Conservation (phyloP, 2,329 filamentous ascomycete genomes). For the Rhinocladiella similis region DNA sequence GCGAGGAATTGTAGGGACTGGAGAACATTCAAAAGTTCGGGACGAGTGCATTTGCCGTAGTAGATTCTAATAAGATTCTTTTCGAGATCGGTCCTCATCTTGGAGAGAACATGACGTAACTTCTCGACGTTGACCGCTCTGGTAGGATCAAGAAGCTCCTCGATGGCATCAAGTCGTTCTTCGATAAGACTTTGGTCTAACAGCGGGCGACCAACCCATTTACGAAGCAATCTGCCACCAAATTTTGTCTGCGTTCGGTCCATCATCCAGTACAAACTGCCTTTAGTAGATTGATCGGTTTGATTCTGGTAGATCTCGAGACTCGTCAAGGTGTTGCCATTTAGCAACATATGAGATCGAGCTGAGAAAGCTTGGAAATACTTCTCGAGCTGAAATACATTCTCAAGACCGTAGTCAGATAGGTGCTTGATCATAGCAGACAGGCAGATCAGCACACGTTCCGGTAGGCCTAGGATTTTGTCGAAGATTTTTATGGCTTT, state of each 20-base stretch:
- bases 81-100: constrained; percentile 79
- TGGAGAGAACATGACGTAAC: constrained; percentile 69
- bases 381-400: constrained; percentile 93
- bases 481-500: constrained; percentile 70
- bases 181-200: constrained; percentile 74
- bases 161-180: constrained; percentile 77
- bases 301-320: constrained; percentile 95
- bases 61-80: constrained; percentile 93
- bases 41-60: constrained; percentile 90
- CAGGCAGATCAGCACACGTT: constrained; percentile 84
- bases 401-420: constrained; percentile 86
- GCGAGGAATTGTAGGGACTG: constrained; percentile 83
- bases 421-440: constrained; percentile 96
- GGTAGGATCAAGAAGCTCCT: constrained; percentile 74
- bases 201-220: constrained; percentile 91
- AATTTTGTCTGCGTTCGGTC: constrained; percentile 90
- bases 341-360: constrained; percentile 91
- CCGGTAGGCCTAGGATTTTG: constrained; percentile 80
- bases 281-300: constrained; percentile 80
- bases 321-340: constrained; percentile 90
- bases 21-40: constrained; percentile 80
- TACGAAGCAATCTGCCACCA: constrained; percentile 81
- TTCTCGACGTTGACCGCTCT: constrained; percentile 70
- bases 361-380: constrained; percentile 97
- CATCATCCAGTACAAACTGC: constrained; percentile 92